These are phyloP conservation scores for Chrysoporthe austroafricana DNA, from an alignment of 2,329 filamentous ascomycete genomes.

Conservation along the genomic window DNA sequence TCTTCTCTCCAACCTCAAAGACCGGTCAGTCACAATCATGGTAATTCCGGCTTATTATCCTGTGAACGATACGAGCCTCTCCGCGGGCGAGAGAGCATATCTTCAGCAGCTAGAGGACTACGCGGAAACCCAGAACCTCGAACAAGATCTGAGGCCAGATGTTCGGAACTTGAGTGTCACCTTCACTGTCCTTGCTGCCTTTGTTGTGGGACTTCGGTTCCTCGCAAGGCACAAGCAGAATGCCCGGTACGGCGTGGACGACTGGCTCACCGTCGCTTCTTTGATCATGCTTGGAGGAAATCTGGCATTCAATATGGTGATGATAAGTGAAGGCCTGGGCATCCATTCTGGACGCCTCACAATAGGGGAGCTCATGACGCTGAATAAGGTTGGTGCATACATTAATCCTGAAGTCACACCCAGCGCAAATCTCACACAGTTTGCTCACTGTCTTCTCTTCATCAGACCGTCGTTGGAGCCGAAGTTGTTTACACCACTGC, in stretches of 20 bases:
- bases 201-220: slow-evolving; percentile 14
- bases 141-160: slow-evolving; percentile 15
- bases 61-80: slow-evolving; percentile 21
- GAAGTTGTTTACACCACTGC: slow-evolving; percentile 20
- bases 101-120: slow-evolving; percentile 13
- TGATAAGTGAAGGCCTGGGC: slow-evolving; percentile 16
- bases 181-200: slow-evolving; percentile 28
- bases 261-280: slow-evolving; percentile 17
- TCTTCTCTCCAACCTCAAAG: not conserved
- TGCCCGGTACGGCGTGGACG: slow-evolving; percentile 16
- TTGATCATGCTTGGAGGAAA: slow-evolving; percentile 17
- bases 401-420: not conserved
- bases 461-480: slow-evolving; percentile 19
- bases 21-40: slow-evolving; percentile 3
- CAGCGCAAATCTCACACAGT: not conserved
- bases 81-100: slow-evolving; percentile 17
- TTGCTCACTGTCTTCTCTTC: not conserved
- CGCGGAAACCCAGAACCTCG: slow-evolving; percentile 11
- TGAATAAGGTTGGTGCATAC: slow-evolving; percentile 15
- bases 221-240: slow-evolving; percentile 14
- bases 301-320: slow-evolving; percentile 18
- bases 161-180: slow-evolving; percentile 34
- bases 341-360: slow-evolving; percentile 19
- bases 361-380: slow-evolving; percentile 4
- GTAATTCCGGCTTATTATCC: slow-evolving; percentile 16